phyloP scores from a whole-genome alignment of 805 yeast genomes.

The Limtongia smithiae region DNA sequence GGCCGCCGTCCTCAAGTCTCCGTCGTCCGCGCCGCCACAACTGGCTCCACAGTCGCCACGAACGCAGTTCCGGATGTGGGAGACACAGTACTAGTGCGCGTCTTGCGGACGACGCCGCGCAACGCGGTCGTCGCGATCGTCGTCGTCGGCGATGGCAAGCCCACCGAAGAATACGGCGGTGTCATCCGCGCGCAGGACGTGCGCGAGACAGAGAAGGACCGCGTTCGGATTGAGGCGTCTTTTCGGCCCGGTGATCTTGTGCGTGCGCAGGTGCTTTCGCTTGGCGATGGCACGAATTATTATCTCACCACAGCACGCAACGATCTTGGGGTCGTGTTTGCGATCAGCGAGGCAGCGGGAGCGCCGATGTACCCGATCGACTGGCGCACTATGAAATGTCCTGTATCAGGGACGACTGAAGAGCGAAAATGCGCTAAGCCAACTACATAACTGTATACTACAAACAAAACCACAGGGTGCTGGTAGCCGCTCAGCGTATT shows the following conservation, averaged over 20 bases:
- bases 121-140: constrained; percentile 78
- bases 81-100: constrained; percentile 74
- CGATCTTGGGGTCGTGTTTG: constrained; percentile 91
- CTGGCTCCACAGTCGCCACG: constrained; percentile 24
- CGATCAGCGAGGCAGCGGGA: constrained; percentile 66
- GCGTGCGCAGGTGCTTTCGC: constrained; percentile 66
- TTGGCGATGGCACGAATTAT: constrained; percentile 93
- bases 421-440: constrained; percentile 91
- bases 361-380: constrained; percentile 81
- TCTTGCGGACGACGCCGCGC: constrained; percentile 59
- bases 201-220: constrained; percentile 85
- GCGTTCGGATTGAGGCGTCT: constrained; percentile 70
- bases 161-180: constrained; percentile 31
- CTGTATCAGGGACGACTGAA: constrained; percentile 69
- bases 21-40: constrained; percentile 32
- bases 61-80: constrained; percentile 67
- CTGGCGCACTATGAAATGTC: constrained; percentile 91
- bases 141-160: constrained; percentile 53
- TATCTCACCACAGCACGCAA: constrained; percentile 85
- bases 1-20: constrained; percentile 33
- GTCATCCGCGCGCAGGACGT: constrained; percentile 70
- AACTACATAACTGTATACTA: neutral
- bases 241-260: constrained; percentile 92
- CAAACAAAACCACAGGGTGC: neutral
- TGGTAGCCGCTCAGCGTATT: too few species aligned